A percentile compares a stretch with the other conserved stretches of the same genome.
phyloP scores from a whole-genome alignment of 1,139 yeast species.

The Pichiaceae sp. region DNA sequence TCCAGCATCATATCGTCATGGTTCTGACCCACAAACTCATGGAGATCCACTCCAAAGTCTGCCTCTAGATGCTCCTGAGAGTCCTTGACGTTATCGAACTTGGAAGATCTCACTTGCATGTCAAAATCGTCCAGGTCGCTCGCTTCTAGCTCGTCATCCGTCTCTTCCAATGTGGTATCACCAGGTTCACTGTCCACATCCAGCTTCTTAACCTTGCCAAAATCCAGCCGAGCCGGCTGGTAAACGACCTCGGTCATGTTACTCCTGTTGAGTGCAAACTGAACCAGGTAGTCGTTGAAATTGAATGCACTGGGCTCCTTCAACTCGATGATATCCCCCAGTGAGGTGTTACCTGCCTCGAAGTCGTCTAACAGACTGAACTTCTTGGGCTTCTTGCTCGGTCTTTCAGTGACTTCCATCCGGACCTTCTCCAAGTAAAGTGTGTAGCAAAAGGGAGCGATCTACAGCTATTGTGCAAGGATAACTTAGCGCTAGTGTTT shows the following conservation, averaged over 20 bases:
- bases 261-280: constrained; percentile 1
- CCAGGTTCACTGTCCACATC: constrained; percentile 6
- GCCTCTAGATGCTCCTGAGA: constrained; percentile 8
- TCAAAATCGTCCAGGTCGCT: constrained; percentile 2
- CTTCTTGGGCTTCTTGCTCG: constrained; percentile 1
- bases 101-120: constrained; percentile 35
- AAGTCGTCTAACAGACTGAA: constrained; percentile 22
- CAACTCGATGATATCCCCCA: constrained; percentile 13
- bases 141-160: constrained; percentile 8
- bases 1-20: constrained; percentile 12
- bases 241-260: background rate
- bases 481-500: too few species aligned
- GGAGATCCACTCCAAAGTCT: constrained; percentile 15
- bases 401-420: too few species aligned
- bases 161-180: constrained; percentile 9
- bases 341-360: constrained; percentile 17
- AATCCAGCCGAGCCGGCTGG: constrained; percentile 4
- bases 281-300: constrained; percentile 2
- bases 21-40: constrained; percentile 10
- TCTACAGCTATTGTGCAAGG: too few species aligned
- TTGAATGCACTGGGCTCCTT: background rate
- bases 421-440: too few species aligned
- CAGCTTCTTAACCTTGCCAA: constrained; percentile 7
- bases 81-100: constrained; percentile 5
- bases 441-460: too few species aligned